phyloP scores from a whole-genome alignment of 257 asterid species.

The Solanum virginianum region DNA sequence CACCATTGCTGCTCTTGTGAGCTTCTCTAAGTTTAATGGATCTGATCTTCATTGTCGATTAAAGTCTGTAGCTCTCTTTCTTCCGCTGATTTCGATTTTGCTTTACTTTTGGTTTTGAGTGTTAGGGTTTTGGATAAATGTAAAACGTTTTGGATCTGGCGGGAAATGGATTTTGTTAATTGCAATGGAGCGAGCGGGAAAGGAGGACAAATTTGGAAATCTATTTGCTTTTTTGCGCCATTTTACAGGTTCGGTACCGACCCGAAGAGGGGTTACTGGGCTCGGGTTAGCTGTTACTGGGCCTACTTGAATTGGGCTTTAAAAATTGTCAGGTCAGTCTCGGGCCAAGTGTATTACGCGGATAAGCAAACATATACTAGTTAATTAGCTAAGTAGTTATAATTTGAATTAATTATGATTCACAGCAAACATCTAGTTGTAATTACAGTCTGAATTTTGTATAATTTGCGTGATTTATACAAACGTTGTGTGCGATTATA shows the following conservation, averaged over 20 bases:
- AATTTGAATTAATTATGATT: too few species aligned
- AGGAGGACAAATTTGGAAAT: neutral
- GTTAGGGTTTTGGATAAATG: neutral
- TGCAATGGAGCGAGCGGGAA: conserved; percentile 14
- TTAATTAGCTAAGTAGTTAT: too few species aligned
- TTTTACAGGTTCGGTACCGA: neutral
- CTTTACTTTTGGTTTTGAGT: neutral
- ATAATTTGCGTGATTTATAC: too few species aligned
- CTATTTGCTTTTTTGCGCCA: neutral
- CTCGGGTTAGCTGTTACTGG: neutral
- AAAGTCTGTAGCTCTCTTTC: neutral
- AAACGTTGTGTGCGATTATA: too few species aligned
- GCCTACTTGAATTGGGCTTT: neutral
- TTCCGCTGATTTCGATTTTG: neutral
- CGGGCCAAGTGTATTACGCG: too few species aligned
- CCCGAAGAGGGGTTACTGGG: neutral
- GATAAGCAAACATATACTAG: too few species aligned
- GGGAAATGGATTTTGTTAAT: neutral
- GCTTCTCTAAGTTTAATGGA: conserved; percentile 85
- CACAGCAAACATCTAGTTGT: too few species aligned
- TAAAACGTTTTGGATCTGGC: neutral
- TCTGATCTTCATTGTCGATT: conserved; percentile 60
- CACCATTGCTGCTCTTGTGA: conserved; percentile 37
- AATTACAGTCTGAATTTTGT: too few species aligned
- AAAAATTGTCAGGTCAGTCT: neutral